Evolutionary conservation across 352 stramenopile genomes (phyloP), one percentile per base, ranked within the genome.

Genomic region (Phytophthora europaea): DNA sequence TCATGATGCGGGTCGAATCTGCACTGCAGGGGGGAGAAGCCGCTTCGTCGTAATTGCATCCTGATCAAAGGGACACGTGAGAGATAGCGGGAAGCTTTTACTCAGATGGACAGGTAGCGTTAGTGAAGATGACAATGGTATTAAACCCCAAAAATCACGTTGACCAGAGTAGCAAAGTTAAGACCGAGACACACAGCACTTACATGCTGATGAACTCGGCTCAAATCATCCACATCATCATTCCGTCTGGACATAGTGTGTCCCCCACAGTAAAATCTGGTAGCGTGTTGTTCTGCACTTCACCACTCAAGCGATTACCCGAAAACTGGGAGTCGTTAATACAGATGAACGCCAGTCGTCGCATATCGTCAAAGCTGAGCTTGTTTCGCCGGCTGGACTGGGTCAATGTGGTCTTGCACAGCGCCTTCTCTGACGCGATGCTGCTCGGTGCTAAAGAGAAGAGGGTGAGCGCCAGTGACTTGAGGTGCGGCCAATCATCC

Each of bases 191-290:
- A 40, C 34, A 40, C 34, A 13, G 36, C 18, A 22, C 40, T 22
- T 48, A 50, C 43, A 50, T 50, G 6, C 18, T 56, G 8, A 20
- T 60, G 7, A 61, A 1, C 4, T 58, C 15, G 20, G 28, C 61
- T 84, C 55, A 94, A 60, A 94, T 94, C 87, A 94, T 94, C 87
- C 87, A 94, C 85, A 94, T 93, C 84, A 93, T 94, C 87, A 94
- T 93, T 31, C 85, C 87, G 26, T 94, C 87, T 2, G 87, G 82
- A 2, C 84, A 94, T 13, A 94, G 72, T 3, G 87, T 80, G 52
- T 93, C 85, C 12, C 80, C 83, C 74, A 93, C 89, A 4, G 78
- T 87, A 53, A 93, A 93, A 74, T 94, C 87, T 8, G 87, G 83
- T 47, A 94, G 65, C 16, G 81, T 65, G 65, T 86, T 90, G 59